phyloP scores from a whole-genome alignment of 164 flowering plant genomes.

The Umbellularia californica region DNA sequence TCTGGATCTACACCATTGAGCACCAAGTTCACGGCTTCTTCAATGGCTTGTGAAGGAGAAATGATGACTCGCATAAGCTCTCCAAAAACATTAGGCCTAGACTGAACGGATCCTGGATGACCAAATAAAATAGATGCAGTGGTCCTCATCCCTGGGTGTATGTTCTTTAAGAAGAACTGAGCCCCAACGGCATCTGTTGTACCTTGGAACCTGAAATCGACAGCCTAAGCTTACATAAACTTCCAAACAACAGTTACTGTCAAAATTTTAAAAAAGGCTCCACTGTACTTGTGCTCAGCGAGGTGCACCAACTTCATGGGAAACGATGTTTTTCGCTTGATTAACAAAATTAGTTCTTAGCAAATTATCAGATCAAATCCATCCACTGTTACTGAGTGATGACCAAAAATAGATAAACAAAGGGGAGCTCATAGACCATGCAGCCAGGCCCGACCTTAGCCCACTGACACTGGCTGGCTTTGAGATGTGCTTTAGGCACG shows the following conservation, averaged over 20 bases:
- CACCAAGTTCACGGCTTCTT: constrained; percentile 80
- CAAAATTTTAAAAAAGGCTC: too few species aligned
- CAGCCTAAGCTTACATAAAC: constrained; percentile 1
- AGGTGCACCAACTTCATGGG: too few species aligned
- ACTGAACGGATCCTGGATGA: constrained; percentile 35
- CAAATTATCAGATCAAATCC: too few species aligned
- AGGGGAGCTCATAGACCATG: too few species aligned
- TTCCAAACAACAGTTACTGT: not conserved
- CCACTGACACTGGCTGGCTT: too few species aligned
- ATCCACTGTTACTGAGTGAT: too few species aligned
- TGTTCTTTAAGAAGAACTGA: constrained; percentile 92
- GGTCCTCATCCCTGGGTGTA: constrained; percentile 67
- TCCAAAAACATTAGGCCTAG: constrained; percentile 81
- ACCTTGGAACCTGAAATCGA: constrained; percentile 69
- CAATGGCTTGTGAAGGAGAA: constrained; percentile 72
- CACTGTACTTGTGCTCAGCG: too few species aligned
- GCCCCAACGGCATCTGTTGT: constrained; percentile 86
- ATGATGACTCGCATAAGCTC: constrained; percentile 80
- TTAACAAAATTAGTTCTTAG: too few species aligned
- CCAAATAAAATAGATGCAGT: constrained; percentile 74
- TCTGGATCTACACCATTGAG: constrained; percentile 63
- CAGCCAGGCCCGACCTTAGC: too few species aligned
- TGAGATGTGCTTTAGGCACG: too few species aligned
- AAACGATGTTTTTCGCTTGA: too few species aligned
- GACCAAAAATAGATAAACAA: too few species aligned